A percentile compares a stretch with the other conserved stretches of the same genome.
These are phyloP conservation scores for Acer saccharum DNA, from an alignment of 345 rosid genomes.

Conservation along the genomic window DNA sequence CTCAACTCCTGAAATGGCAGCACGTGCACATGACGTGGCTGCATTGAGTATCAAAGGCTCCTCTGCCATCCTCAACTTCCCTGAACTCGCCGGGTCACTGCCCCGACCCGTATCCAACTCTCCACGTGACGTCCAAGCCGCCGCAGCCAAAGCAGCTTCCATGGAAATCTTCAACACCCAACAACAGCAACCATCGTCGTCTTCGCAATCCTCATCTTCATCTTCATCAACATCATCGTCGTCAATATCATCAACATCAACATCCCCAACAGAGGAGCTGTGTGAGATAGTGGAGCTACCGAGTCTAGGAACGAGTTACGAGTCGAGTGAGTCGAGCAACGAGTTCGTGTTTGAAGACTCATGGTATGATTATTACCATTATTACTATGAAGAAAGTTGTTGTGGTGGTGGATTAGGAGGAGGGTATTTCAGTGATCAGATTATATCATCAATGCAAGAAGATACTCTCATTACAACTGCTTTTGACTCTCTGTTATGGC, in stretches of 20 bases:
- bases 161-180: constrained; percentile 39
- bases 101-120: constrained; percentile 79
- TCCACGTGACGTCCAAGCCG: constrained; percentile 91
- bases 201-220: constrained; percentile 21
- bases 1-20: constrained; percentile 91
- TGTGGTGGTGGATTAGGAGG: constrained; percentile 27
- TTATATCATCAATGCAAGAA: constrained; percentile 37
- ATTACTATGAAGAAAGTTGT: constrained; percentile 31
- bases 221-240: not conserved
- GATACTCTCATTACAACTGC: constrained; percentile 30
- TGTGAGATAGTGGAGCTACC: constrained; percentile 89
- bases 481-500: constrained; percentile 47
- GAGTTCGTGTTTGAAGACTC: constrained; percentile 68
- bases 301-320: constrained; percentile 56
- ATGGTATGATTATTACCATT: constrained; percentile 36
- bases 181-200: constrained; percentile 12
- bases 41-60: constrained; percentile 81
- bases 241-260: constrained; percentile 5
- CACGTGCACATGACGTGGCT: constrained; percentile 99
- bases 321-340: constrained; percentile 43
- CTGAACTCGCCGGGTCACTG: constrained; percentile 63
- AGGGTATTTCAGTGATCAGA: constrained; percentile 45
- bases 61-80: constrained; percentile 86
- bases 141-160: constrained; percentile 86
- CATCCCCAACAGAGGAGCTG: constrained; percentile 55